Evolutionary conservation across 1,284 basidiomycete species (phyloP), one percentile per base, ranked within the genome.

Genomic region (Violaceomyces palustris): DNA sequence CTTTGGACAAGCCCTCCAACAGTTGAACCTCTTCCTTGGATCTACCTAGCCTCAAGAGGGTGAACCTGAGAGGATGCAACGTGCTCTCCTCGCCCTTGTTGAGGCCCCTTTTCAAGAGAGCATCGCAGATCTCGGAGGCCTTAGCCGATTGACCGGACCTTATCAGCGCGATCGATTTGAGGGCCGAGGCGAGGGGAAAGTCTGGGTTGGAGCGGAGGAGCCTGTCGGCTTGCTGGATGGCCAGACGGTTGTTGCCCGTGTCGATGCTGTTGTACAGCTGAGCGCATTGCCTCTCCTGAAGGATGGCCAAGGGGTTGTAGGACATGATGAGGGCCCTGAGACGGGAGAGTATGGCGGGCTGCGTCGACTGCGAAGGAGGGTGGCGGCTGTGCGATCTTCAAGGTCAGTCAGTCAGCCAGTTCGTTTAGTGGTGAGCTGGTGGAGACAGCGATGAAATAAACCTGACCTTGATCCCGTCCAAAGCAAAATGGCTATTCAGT

Each of bases 61-160:
- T 84, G 67, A 87, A 84, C 78, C 84, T 83, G 79, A 89, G 83
- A 15, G 85, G 85, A 17, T 80, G 82, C 30, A 90, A 77, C 3
- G 84, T 82, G 14, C 39, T 45, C 8, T 59, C 56, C 35, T 59
- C 51, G 3, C 56, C 56, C 29, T 44, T 50, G 14, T 36, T 3
- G 79, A 78, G 60, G 85, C 86, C 53, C 84, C 81, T 15, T 80
- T 82, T 1, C 83, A 88, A 77, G 19, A 91, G 81, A 67, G 88
- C 84, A 52, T 87, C 83, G 63, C 83, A 84, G n/a, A 88, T 69
- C n/a, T 80, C 73, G 31, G 86, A 77, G 6, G 86, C 83, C 62
- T 89, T 87, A 61, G 87, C 84, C 21, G 85, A 81, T 74, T 88
- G 88, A 74, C 87, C 83, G 9, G 81, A 81, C 42, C 87, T 83